phyloP scores from a whole-genome alignment of 192 early-diverging fungal genomes.

The Kappamyces sp. region DNA sequence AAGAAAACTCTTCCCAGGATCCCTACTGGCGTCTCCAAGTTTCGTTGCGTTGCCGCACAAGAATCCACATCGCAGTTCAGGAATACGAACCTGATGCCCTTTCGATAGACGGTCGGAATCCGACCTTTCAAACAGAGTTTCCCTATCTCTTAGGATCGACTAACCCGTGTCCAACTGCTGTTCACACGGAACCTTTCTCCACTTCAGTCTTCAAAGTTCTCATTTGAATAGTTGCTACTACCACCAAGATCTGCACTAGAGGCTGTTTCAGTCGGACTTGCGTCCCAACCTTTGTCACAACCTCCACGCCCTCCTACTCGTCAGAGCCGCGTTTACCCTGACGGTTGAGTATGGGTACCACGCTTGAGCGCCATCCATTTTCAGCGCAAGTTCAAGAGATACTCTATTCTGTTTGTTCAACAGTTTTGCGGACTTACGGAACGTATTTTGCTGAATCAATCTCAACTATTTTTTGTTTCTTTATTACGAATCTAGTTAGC shows the following conservation, averaged over 20 bases:
- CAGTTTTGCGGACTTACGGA: no score
- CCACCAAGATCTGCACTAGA: conserved; percentile 74
- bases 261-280: conserved; percentile 57
- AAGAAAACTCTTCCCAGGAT: conserved; percentile 67
- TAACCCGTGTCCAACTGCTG: conserved; percentile 68
- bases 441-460: no score
- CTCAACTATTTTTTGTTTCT: no score
- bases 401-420: no score
- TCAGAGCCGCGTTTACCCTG: conserved; percentile 48
- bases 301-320: conserved; percentile 68
- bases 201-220: conserved; percentile 80
- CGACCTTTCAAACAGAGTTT: conserved; percentile 44
- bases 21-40: conserved; percentile 60
- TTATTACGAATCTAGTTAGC: no score
- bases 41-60: conserved; percentile 61
- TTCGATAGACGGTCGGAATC: conserved; percentile 55
- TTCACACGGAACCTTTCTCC: conserved; percentile 72
- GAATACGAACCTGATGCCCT: conserved; percentile 78
- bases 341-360: conserved; percentile 66
- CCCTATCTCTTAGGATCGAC: conserved; percentile 72
- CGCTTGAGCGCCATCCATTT: conserved; percentile 76
- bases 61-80: conserved; percentile 63
- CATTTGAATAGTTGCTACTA: conserved; percentile 77
- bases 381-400: conserved; percentile 62
- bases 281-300: conserved; percentile 54